Base-by-base conservation (phyloP, 2,329 filamentous ascomycete genomes). In the Pyricularia grisea region DNA sequence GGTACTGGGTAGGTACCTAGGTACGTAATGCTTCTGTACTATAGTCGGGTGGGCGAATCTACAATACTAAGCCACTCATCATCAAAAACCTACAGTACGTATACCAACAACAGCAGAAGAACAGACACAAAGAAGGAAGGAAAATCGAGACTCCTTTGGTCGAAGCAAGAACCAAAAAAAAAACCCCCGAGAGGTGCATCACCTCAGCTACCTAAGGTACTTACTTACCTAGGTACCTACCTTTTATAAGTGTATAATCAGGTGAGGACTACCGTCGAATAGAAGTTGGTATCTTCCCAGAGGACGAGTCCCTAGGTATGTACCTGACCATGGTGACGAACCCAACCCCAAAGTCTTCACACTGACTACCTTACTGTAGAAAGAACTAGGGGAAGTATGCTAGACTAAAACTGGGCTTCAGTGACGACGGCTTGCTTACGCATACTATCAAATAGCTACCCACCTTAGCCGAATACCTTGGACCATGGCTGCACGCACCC, bases 401-500 rank as follows among this genome's bases (percentile, higher is more conserved):
- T 55, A 55, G 6, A n/a, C 42, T 10, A 55, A 55, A 55, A 11
- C 17, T 20, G 42, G 42, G 42, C 42, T 55, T 55, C 20, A 55
- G 42, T n/a, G 20, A n/a, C 17, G 20, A n/a, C 9, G 20, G 10
- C 42, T 55, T 55, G 42, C 42, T n/a, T 11, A 20, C 42, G 10
- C 5, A 55, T 5, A 14, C 17, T n/a, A 6, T n/a, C 20, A 5
- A 55, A n/a, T 55, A 55, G 17, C 17, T 55, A 55, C 42, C 5
- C 3, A 55, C 7, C 20, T 2, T 55, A n/a, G 17, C 42, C 23
- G 5, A 7, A 7, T 64, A 31, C 61, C 25, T 64, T 67, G n/a
- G 28, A n/a, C 31, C 23, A 67, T 68, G 68, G 25, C 70, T 14
- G n/a, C 65, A 36, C 68, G 30, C 28, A 63, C 64, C 9, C 69